Percentiles rank a stretch among this genome's conserved stretches.
phyloP scores from a whole-genome alignment of 306 rosid species.

The Casuarina cunninghamiana region DNA sequence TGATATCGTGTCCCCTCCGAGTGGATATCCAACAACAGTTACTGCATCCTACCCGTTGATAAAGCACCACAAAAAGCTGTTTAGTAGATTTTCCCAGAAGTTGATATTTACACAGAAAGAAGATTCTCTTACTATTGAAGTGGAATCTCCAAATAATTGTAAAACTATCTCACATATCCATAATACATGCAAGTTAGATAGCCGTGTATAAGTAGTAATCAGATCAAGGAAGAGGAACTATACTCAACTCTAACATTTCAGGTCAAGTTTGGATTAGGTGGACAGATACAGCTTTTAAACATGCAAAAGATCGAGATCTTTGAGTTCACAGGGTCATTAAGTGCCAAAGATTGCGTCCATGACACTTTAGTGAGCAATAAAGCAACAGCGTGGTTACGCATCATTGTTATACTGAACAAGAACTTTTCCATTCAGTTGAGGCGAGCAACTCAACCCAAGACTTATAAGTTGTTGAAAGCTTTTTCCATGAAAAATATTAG shows the following conservation, averaged over 20 bases:
- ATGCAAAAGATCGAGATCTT: background rate
- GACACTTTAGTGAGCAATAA: background rate
- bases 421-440: background rate
- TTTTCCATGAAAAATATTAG: background rate
- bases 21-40: constrained; percentile 97
- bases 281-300: background rate
- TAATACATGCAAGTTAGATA: background rate
- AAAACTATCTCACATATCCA: background rate
- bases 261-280: background rate
- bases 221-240: background rate
- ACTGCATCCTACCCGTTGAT: constrained; percentile 82
- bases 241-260: background rate
- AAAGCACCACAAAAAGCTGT: constrained; percentile 14
- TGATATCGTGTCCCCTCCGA: constrained; percentile 99
- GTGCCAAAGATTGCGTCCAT: background rate
- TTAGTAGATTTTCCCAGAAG: constrained; percentile 17
- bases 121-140: background rate
- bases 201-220: background rate
- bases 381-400: background rate
- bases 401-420: background rate
- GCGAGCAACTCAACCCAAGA: background rate
- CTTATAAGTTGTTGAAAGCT: background rate
- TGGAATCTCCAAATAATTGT: background rate
- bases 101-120: constrained; percentile 18
- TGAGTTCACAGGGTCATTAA: background rate